Base-by-base conservation (phyloP, 495 filamentous ascomycete genomes). In the Tuber magnatum region DNA sequence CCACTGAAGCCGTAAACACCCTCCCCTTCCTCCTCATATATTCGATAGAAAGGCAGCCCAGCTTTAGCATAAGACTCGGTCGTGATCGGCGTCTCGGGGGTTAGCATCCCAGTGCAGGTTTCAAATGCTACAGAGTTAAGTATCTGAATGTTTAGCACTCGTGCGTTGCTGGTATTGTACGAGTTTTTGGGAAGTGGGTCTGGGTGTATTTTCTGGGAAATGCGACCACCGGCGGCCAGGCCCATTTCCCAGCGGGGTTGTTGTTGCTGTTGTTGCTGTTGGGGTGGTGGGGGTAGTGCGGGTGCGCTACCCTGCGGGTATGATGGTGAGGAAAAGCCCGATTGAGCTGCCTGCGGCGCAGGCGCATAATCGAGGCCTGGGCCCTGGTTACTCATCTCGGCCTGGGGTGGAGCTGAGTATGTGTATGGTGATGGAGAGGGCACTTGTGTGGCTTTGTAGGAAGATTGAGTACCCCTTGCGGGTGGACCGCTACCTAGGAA, bases 81-180 rank as follows among this genome's bases (percentile, higher is more conserved):
- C 7, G 76, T 78, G 70, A 87, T 81, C 0, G 87, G 85, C 28
- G 82, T 83, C 20, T 43, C 32, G 10, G 86, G 84, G 5, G 82
- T 77, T 0, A 72, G 12, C 24, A 73, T 70, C 0, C 84, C 83
- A 1, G 85, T 87, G 68, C 86, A 81, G 6, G 73, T 40, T 51
- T 80, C 72, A 76, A 85, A 85, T 28, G 28, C 65, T 1, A 71
- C 68, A 12, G 75, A 79, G 76, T 86, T 83, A 68, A 88, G 74
- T 48, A 86, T 82, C 44, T 87, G 85, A 0, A 88, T 80, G 38
- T 86, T 84, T 74, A 87, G 82, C 10, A 83, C 69, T 7, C 83
- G 81, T 0, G 83, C 80, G 2, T 71, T 74, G 0, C 81, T 76
- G 24, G 39, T 76, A 71, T 85, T 80, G 87, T 86, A 87, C 4